Base-by-base conservation (phyloP, 306 rosid species). In the Notholithocarpus densiflorus region DNA sequence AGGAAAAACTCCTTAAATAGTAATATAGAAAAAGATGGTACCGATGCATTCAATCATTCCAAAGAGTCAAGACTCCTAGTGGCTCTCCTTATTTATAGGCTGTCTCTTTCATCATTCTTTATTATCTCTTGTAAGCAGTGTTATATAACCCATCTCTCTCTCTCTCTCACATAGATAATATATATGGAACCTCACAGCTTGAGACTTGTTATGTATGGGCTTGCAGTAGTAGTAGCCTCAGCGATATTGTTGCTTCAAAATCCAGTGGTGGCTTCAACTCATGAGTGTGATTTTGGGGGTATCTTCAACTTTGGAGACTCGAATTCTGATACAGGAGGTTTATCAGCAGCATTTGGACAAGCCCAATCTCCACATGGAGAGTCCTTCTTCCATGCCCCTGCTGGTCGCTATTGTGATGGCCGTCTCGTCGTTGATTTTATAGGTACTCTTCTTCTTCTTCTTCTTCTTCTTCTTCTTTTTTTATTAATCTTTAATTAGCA, bases 321-420 rank as follows among this genome's bases (percentile, higher is more conserved):
- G 2, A 94, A 94, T 82, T 94, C 98, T 18, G 97, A 92, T 91
- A 94, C 98, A 0, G 98, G 98, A 9, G 97, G 98, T 31, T 88
- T 94, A 34, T 90, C 98, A 21, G 97, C 98, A 6, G 92, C 91
- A 5, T 92, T 92, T 72, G 98, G 98, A 55, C 98, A 94, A 79
- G 80, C 91, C 5, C 79, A 61, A 14, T 80, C 88, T 14, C 98
- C 98, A 4, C 75, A 88, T 6, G 98, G 97, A 10, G 17, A 86
- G 83, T 82, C 98, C 74, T 80, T 17, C 79, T 95, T 95, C 82
- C 90, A 77, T 64, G 60, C 27, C 34, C 92, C 89, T 1, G 82
- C 86, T 1, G 89, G 92, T 10, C 88, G 97, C 34, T 92, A 93
- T 85, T 92, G 90, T 60, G 92, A 94, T 64, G 98, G 98, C 45